Evolutionary conservation across 208 protist genomes (phyloP).

Genomic region (Leptomonas seymouri): DNA sequence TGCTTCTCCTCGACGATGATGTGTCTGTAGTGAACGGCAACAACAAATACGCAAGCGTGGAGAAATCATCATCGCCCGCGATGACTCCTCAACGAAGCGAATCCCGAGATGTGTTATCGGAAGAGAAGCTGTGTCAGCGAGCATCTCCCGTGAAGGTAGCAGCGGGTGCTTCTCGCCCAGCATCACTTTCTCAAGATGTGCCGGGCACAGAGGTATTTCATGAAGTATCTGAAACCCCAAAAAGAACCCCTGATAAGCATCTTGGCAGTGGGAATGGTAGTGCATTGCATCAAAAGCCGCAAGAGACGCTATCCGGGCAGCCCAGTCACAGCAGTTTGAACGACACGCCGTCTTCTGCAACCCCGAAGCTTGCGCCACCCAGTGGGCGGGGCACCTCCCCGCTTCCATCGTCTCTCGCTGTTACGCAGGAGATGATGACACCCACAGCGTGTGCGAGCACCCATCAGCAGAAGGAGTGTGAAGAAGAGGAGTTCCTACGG

Average conservation of each 20-base stretch:
- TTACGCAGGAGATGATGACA: neutral
- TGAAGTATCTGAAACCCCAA: too few species aligned
- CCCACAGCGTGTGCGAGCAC: neutral
- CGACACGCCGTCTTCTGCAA: conserved; percentile 4
- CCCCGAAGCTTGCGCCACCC: neutral
- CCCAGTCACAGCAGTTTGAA: neutral
- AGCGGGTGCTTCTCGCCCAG: too few species aligned
- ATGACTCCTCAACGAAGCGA: too few species aligned
- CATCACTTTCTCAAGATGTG: too few species aligned
- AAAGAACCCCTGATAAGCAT: too few species aligned
- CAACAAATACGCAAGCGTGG: too few species aligned
- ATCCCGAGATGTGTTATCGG: too few species aligned
- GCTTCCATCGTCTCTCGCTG: neutral
- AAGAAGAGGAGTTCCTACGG: conserved; percentile 35
- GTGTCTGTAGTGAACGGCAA: neutral
- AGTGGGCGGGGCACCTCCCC: neutral
- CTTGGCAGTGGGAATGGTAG: neutral
- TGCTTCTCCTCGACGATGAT: neutral
- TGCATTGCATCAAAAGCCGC: neutral
- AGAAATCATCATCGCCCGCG: neutral
- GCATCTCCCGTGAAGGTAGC: too few species aligned
- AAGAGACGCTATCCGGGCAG: neutral
- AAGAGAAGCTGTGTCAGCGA: too few species aligned
- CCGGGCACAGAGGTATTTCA: neutral
- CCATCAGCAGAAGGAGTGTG: neutral